Evolutionary conservation across 2,329 filamentous ascomycete genomes (phyloP), one percentile per base, ranked within the genome.

Genomic region (Aspergillus tanneri): DNA sequence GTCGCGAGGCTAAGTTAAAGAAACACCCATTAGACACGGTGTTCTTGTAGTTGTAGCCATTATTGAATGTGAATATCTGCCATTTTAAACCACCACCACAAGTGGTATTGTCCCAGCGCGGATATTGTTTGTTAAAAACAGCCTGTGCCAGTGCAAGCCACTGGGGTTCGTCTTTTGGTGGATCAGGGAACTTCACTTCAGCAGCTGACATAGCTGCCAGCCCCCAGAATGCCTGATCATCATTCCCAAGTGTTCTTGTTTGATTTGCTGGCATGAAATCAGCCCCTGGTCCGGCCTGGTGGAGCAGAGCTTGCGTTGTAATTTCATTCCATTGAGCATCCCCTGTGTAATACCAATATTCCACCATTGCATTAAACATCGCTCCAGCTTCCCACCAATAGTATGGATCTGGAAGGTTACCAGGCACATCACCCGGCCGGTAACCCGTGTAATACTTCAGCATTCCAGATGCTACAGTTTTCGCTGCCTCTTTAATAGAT

Each of bases 121-220:
- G 70, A 3, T 81, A 81, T 62, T 90, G 89, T 42, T 86, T 83
- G 72, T 93, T 90, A 69, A 91, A 95, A 1, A 90, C 86, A 11
- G 85, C 86, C 66, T 90, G 86, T 1, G 81, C 85, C 36, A 95
- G 77, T 10, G 84, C 83, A n/a, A 93, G 77, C 87, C 87, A 95
- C 53, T 86, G 83, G 1, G 86, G 83, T 49, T 84, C 65, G 50
- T 79, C 80, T 0, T 73, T 54, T 0, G 41, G 41, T 4, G 41
- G 41, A 14, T 62, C 61, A 9, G 67, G 66, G 23, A 68, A 70
- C 18, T 67, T 67, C 7, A 64, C 46, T 43, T 83, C 80, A 24
- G 79, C 78, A 5, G 79, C 80, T 2, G 76, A 72, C 71, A 83
- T 77, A 32, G 77, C 79, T 24, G 77, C 72, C 44, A 79, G 75